Base-by-base conservation (phyloP, 345 rosid species). In the Adansonia digitata region DNA sequence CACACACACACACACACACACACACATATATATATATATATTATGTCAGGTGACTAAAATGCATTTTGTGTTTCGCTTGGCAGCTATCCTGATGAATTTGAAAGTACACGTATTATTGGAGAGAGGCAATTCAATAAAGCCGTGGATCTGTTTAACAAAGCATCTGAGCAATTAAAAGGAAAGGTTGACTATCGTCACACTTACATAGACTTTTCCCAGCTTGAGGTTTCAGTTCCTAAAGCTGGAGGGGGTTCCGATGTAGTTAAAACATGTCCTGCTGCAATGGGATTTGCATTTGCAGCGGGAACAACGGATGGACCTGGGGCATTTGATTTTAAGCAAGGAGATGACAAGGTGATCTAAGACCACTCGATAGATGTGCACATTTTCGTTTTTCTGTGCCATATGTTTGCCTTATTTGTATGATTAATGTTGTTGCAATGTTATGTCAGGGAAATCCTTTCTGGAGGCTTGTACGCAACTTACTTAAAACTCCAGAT, bases 291-390 rank as follows among this genome's bases (percentile, higher is more conserved):
- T 73, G 92, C 84, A 77, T 91, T 95, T 87, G 98, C 98, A 20
- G 99, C 98, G 5, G 98, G 99, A 82, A 95, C 99, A 29, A 95
- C 98, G 14, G 99, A 95, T 87, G 99, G 99, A 66, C 99, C 97
- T 43, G 99, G 99, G 75, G 99, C 99, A 82, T 95, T 95, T 84
- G 98, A 89, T 85, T 95, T 95, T 81, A 89, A 85, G 79, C 99
- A 95, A 87, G 98, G 98, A 75, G 99, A 95, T 87, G 87, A 89
- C 78, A 72, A 80, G 91, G 99, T 91, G 81, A 78, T 81, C 12
- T 31, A 12, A 51, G 22, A 45, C 72, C 31, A 55, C 24, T 73
- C 24, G 46, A 52, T 48, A 12, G 57, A 20, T 26, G 26, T 29
- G 64, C 67, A 48, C 14, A 15, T 55, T 64, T 37, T 64, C 26